Conservation (phyloP, 805 yeast species). For the Grigorovia transvaalensis region DNA sequence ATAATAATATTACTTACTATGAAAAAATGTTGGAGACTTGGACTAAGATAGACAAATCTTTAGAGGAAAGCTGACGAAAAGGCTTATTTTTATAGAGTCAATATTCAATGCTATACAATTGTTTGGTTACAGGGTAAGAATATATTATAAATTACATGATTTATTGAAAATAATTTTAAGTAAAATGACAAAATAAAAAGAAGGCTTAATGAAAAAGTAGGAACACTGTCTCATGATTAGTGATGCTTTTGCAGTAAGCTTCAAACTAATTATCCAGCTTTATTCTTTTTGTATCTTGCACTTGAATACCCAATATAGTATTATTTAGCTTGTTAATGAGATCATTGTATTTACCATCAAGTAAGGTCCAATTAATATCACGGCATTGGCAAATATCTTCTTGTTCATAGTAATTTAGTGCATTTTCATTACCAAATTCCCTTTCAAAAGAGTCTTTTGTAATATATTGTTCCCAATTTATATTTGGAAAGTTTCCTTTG, state of each 20-base stretch:
- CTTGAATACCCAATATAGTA: neutral
- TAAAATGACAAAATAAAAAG: no score
- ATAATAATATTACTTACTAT: constrained; percentile 66
- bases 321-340: constrained; percentile 8
- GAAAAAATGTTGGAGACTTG: constrained; percentile 58
- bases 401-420: constrained; percentile 8
- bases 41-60: constrained; percentile 43
- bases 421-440: constrained; percentile 3
- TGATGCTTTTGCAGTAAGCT: neutral
- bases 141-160: no score
- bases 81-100: no score
- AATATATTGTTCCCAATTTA: constrained; percentile 48
- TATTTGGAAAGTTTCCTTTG: constrained; percentile 44
- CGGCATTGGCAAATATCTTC: constrained; percentile 9
- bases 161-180: no score
- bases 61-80: constrained; percentile 6
- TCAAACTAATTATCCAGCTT: neutral
- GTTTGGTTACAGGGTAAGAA: no score
- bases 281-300: neutral
- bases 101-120: no score
- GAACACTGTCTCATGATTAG: no score
- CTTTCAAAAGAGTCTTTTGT: constrained; percentile 31
- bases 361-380: constrained; percentile 19
- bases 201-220: no score
- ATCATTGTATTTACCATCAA: constrained; percentile 13